Conservation (phyloP, 495 filamentous ascomycete species). For the Neurospora hispaniola region DNA sequence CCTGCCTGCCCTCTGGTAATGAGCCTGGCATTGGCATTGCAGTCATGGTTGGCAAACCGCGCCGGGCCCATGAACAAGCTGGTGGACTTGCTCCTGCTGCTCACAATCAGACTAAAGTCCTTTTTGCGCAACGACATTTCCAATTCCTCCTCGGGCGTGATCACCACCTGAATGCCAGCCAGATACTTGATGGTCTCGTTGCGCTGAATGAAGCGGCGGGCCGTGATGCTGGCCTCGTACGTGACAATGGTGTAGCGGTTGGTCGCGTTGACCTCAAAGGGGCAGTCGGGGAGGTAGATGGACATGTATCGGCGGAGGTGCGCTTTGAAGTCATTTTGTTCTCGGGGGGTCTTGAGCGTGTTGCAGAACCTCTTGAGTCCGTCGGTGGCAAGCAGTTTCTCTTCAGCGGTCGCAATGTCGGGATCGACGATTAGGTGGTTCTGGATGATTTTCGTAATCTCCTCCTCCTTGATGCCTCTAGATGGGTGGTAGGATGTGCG, state of each 20-base stretch:
- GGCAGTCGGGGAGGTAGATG: slow-evolving; percentile 85
- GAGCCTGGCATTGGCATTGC: slow-evolving; percentile 80
- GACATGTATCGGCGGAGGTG: slow-evolving; percentile 87
- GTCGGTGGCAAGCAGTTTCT: slow-evolving; percentile 56
- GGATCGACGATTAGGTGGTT: slow-evolving; percentile 65
- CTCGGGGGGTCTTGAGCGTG: slow-evolving; percentile 57
- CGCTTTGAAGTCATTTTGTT: slow-evolving; percentile 76
- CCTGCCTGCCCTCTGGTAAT: slow-evolving; percentile 72
- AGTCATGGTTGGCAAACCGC: slow-evolving; percentile 96
- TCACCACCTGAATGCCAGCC: slow-evolving; percentile 74
- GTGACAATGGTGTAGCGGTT: slow-evolving; percentile 90
- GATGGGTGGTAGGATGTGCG: slow-evolving; percentile 74
- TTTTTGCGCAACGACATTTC: slow-evolving; percentile 65
- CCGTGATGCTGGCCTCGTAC: slow-evolving; percentile 81
- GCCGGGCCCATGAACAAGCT: slow-evolving; percentile 90
- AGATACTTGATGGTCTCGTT: slow-evolving; percentile 87
- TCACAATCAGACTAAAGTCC: slow-evolving; percentile 95
- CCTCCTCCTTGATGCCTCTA: slow-evolving; percentile 71
- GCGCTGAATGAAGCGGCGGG: slow-evolving; percentile 62
- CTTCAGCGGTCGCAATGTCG: slow-evolving; percentile 56
- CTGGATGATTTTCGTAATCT: slow-evolving; percentile 68
- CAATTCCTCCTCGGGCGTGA: slow-evolving; percentile 82
- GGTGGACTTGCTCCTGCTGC: slow-evolving; percentile 76
- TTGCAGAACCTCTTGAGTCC: slow-evolving; percentile 63
- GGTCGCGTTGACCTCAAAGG: slow-evolving; percentile 87